A percentile compares a stretch with the other conserved stretches of the same genome.
Conservation (phyloP, 164 flowering plant genomes). For the Vitis rotundifolia region DNA sequence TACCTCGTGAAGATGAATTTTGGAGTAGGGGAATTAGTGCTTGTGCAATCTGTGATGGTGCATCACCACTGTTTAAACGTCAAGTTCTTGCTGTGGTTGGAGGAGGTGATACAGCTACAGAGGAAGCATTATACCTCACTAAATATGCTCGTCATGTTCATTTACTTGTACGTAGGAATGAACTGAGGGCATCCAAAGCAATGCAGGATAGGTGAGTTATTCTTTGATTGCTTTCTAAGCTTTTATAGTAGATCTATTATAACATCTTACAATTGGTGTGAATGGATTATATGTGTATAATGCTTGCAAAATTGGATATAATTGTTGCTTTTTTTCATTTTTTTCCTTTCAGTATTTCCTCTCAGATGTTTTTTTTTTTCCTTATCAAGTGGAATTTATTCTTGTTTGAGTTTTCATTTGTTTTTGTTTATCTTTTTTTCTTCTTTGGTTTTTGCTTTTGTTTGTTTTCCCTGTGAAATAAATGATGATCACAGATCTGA, state of each 20-base stretch:
- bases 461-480: neutral
- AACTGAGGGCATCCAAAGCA: conserved; percentile 88
- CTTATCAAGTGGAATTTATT: neutral
- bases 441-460: too few relatives aligned
- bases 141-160: conserved; percentile 98
- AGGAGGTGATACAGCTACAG: conserved; percentile 99
- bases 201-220: conserved; percentile 93
- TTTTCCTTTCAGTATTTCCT: neutral
- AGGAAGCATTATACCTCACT: conserved; percentile 93
- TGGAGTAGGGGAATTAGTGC: conserved; percentile 99
- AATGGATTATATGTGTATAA: neutral
- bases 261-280: neutral
- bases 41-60: conserved; percentile 99
- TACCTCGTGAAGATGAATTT: conserved; percentile 94
- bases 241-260: neutral
- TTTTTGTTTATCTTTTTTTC: too few relatives aligned
- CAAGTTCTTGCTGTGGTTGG: conserved; percentile 98
- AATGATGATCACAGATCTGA: neutral
- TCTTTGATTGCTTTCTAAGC: neutral
- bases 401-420: neutral
- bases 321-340: neutral
- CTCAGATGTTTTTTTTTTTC: neutral
- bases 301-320: neutral
- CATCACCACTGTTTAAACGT: conserved; percentile 90
- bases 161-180: conserved; percentile 82